Base-by-base conservation (phyloP, 2,329 filamentous ascomycete species). In the Iodosphaeria phyllophila region DNA sequence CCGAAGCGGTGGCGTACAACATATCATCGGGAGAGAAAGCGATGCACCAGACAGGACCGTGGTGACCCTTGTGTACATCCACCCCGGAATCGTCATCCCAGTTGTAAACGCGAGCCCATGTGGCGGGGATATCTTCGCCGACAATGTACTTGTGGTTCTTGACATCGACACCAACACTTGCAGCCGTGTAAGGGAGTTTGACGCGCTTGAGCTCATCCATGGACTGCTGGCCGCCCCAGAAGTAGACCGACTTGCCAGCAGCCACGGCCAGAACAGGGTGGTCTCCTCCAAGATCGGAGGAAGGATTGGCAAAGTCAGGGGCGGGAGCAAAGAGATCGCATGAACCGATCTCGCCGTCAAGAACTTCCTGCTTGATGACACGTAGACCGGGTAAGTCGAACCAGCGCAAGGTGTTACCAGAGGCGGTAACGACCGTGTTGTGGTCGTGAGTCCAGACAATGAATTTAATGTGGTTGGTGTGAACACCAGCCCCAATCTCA, bases 11-110 rank as follows among this genome's bases (percentile, higher is more conserved):
- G 2, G 84, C 89, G 44, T 95, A 98, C 6, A 98, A 58, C 46
- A 92, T 93, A 23, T 84, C 84, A 42, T 98, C 89, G 0, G 89
- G 89, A 1, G 84, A 89, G 50, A 92, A 98, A 28, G 76, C 75
- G 30, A 91, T 73, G 5, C 83, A 92, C 89, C 89, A 98, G 32
- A 98, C 89, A 2, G 86, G 86, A 2, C 89, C 89, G 42, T 98
- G 89, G 39, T 98, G 89, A 13, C 89, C 89, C 52, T 93, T 93
- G 54, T 92, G 80, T 8, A 86, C 75, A 46, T 95, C 89, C 21
- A 93, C 56, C 48, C 92, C 83, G 35, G 66, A 63, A 38, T 76
- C 76, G 24, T 74, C 73, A 30, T 93, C 82, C 51, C 83, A 86
- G 41, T 83, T 71, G 54, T 92, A 91, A 5, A 95, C 77, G 31